Evolutionary conservation across 805 yeast genomes (phyloP).

Genomic region (Sungouiella blattae): DNA sequence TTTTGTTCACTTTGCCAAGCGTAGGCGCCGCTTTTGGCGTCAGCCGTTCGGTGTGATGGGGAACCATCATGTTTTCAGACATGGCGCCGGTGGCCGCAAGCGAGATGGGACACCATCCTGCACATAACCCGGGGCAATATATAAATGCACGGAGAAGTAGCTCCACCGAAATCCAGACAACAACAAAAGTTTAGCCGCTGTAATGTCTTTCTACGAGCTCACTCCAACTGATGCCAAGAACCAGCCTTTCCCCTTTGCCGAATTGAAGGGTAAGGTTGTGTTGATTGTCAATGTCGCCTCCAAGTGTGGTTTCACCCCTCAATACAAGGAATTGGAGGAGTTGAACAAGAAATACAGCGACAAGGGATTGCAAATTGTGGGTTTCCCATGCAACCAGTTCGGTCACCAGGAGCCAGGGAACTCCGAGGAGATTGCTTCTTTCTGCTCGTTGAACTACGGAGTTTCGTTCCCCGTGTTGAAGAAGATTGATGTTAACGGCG

Average conservation of each 20-base stretch:
- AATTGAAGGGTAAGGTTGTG: conserved; percentile 76
- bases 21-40: no score
- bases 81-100: no score
- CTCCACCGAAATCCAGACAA: no score
- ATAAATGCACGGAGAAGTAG: no score
- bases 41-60: no score
- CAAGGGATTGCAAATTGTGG: conserved; percentile 34
- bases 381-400: conserved; percentile 46
- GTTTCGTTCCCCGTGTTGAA: conserved; percentile 86
- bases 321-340: conserved; percentile 40
- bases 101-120: no score
- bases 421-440: conserved; percentile 59
- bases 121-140: no score
- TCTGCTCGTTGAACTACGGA: conserved; percentile 80
- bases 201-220: conserved; percentile 65
- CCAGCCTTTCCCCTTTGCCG: conserved; percentile 53
- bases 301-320: conserved; percentile 51
- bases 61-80: no score
- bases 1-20: no score
- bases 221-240: conserved; percentile 61
- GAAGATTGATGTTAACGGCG: conserved; percentile 89
- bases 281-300: conserved; percentile 85
- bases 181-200: conserved; percentile 14
- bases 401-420: conserved; percentile 41
- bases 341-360: conserved; percentile 38